Conservation (phyloP, 495 filamentous ascomycete species). For the Jackrogersella minutella region DNA sequence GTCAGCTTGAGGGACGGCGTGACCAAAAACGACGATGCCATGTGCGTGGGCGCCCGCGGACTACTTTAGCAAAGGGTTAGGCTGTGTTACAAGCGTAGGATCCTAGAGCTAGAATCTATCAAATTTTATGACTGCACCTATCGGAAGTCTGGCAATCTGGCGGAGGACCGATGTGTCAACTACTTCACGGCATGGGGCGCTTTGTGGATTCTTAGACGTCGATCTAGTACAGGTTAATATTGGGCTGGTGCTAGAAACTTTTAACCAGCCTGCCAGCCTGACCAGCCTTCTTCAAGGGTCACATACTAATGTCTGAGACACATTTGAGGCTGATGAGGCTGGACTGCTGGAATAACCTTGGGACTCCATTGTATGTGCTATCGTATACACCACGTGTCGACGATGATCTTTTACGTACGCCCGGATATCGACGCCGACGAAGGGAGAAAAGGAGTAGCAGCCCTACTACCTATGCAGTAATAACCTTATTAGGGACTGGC, state of each 20-base stretch:
- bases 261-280: not conserved
- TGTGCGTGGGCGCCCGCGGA: slow-evolving; percentile 22
- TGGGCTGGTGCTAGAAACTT: slow-evolving; percentile 15
- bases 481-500: slow-evolving; percentile 5
- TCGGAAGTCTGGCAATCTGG: slow-evolving; percentile 13
- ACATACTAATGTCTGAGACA: slow-evolving; percentile 24
- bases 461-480: slow-evolving; percentile 8
- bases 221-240: not conserved
- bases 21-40: slow-evolving; percentile 38
- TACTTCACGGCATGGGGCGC: slow-evolving; percentile 16
- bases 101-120: slow-evolving; percentile 20
- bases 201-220: slow-evolving; percentile 20
- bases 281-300: slow-evolving; percentile 14
- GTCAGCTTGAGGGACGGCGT: slow-evolving; percentile 13
- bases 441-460: not conserved
- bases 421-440: not conserved
- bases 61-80: slow-evolving; percentile 17
- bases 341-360: slow-evolving; percentile 22
- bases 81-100: slow-evolving; percentile 10
- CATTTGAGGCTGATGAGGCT: slow-evolving; percentile 33
- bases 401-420: not conserved
- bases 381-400: not conserved
- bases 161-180: slow-evolving; percentile 7
- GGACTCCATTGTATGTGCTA: slow-evolving; percentile 6
- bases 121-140: slow-evolving; percentile 16